These are phyloP conservation scores for Coemansia sp. DNA, from an alignment of 192 early-diverging fungal genomes.

Conservation along the genomic window DNA sequence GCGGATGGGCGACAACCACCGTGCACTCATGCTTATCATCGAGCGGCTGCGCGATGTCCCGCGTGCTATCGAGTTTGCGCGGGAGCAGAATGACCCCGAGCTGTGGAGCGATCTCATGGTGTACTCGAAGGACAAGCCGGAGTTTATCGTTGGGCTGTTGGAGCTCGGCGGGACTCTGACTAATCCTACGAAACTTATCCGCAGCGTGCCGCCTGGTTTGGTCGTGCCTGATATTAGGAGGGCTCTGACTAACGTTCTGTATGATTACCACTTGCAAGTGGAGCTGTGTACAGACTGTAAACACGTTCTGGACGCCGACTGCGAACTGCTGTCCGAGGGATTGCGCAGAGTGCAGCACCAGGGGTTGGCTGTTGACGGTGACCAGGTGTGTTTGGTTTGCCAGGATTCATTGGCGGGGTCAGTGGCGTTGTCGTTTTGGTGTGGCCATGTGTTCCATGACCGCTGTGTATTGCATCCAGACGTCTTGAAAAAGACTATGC, in stretches of 20 bases:
- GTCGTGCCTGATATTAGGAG: slow-evolving; percentile 79
- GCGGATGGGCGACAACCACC: slow-evolving; percentile 95
- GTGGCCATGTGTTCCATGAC: slow-evolving; percentile 87
- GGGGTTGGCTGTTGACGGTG: slow-evolving; percentile 62
- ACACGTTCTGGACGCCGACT: slow-evolving; percentile 88
- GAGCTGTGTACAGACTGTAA: slow-evolving; percentile 89
- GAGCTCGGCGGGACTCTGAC: slow-evolving; percentile 89
- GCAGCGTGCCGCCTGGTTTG: slow-evolving; percentile 77
- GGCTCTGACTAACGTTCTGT: slow-evolving; percentile 84
- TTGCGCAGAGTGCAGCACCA: slow-evolving; percentile 69
- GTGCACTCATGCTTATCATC: slow-evolving; percentile 93
- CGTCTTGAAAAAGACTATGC: slow-evolving; percentile 43
- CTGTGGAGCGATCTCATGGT: slow-evolving; percentile 94
- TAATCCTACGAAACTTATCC: slow-evolving; percentile 79
- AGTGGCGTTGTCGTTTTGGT: slow-evolving; percentile 80
- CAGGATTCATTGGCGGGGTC: slow-evolving; percentile 35
- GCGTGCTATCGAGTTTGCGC: slow-evolving; percentile 96
- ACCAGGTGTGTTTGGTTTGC: slow-evolving; percentile 43
- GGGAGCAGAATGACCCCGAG: slow-evolving; percentile 93
- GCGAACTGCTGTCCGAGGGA: slow-evolving; percentile 73
- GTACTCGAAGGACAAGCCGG: slow-evolving; percentile 97
- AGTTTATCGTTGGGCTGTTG: slow-evolving; percentile 89
- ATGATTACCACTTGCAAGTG: slow-evolving; percentile 90
- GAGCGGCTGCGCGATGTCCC: slow-evolving; percentile 87
- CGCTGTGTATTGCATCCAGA: slow-evolving; percentile 72